These are phyloP conservation scores for Wickerhamomyces chaumierensis DNA, from an alignment of 805 yeast species.

Conservation along the genomic window DNA sequence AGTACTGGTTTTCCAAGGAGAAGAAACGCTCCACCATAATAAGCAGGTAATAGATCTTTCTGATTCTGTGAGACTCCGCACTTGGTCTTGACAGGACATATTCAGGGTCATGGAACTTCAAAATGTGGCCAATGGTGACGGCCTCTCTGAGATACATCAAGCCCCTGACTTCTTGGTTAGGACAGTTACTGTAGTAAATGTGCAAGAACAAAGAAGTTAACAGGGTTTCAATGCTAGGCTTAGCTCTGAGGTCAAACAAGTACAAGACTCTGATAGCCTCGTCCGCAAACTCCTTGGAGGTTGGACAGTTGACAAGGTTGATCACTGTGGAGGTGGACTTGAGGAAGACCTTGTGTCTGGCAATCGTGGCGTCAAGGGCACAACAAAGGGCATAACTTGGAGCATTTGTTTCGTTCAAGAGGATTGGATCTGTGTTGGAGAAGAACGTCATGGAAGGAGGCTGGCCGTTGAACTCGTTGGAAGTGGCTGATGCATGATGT, in stretches of 20 bases:
- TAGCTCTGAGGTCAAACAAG: conserved; percentile 10
- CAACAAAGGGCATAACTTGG: conserved; percentile 13
- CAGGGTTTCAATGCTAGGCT: conserved; percentile 8
- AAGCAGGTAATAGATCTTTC: conserved; percentile 14
- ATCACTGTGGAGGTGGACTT: conserved; percentile 10
- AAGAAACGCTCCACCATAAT: conserved; percentile 15
- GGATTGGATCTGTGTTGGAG: not conserved
- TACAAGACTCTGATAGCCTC: conserved; percentile 13
- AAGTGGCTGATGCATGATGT: too few relatives aligned
- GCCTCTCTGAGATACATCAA: conserved; percentile 15
- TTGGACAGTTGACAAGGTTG: conserved; percentile 10
- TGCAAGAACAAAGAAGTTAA: conserved; percentile 14
- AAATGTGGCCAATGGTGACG: conserved; percentile 13
- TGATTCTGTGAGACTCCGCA: conserved; percentile 12
- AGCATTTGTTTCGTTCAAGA: conserved; percentile 5
- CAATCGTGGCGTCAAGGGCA: conserved; percentile 15
- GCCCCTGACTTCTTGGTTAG: conserved; percentile 8
- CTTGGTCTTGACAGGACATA: conserved; percentile 5
- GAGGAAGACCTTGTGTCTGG: conserved; percentile 13
- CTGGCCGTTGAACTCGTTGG: conserved; percentile 1
- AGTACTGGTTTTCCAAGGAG: conserved; percentile 10
- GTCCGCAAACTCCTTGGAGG: conserved; percentile 10
- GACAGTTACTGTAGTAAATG: conserved; percentile 13
- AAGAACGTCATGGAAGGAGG: not conserved
- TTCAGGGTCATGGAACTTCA: conserved; percentile 12